These are phyloP conservation scores for Cucumis cinereus DNA, from an alignment of 306 rosid genomes.

Conservation along the genomic window DNA sequence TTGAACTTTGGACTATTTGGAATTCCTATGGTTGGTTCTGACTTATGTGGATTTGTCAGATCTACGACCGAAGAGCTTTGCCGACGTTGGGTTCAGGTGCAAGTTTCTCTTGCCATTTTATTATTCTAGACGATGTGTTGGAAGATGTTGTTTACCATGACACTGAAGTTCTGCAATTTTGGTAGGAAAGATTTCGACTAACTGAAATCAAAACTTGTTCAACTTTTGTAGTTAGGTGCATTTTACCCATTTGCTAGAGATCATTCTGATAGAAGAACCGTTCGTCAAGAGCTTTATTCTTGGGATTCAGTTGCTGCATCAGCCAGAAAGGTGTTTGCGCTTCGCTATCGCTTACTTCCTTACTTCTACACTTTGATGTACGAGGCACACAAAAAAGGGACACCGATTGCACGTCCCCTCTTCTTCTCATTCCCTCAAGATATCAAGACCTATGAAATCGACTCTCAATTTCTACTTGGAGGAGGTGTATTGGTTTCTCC, in stretches of 20 bases:
- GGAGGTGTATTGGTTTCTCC: conserved; percentile 71
- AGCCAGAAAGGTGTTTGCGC: conserved; percentile 68
- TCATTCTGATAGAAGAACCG: conserved; percentile 34
- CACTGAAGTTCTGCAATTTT: not conserved
- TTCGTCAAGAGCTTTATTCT: conserved; percentile 67
- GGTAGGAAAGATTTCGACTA: not conserved
- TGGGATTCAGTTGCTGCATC: conserved; percentile 82
- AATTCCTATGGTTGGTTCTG: conserved; percentile 92
- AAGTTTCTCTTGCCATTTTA: not conserved
- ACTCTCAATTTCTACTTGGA: conserved; percentile 68
- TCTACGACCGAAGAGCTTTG: conserved; percentile 81
- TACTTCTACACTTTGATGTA: conserved; percentile 69
- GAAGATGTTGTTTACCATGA: not conserved
- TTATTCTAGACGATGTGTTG: not conserved
- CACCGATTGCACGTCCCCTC: conserved; percentile 71
- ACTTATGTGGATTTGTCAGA: conserved; percentile 62
- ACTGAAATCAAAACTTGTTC: not conserved
- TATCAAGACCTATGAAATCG: conserved; percentile 42
- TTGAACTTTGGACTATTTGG: conserved; percentile 70
- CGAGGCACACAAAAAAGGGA: conserved; percentile 58
- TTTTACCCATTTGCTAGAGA: conserved; percentile 88
- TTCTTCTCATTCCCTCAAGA: conserved; percentile 91
- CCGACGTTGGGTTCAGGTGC: conserved; percentile 87
- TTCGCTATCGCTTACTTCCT: conserved; percentile 78
- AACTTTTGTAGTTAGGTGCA: conserved; percentile 57